Conservation (phyloP, 1,284 basidiomycete genomes). For the Austroboletus niveus region DNA sequence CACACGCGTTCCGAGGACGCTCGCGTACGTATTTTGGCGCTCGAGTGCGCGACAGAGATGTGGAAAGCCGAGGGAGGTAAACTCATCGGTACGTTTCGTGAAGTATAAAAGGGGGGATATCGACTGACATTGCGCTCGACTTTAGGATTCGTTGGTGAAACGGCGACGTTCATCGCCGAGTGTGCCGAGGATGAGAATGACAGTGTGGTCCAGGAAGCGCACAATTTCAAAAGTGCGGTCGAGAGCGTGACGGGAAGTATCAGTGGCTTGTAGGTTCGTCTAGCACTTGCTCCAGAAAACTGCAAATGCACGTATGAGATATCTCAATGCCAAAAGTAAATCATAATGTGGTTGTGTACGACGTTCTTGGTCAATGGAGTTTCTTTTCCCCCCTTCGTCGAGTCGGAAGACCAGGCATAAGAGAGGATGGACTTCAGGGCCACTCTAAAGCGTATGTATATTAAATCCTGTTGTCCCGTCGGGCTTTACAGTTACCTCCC, state of each 20-base stretch:
- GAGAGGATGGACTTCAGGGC: too few relatives aligned
- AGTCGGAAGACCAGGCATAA: too few relatives aligned
- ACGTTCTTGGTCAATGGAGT: too few relatives aligned
- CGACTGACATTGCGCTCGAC: background rate
- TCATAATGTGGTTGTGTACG: too few relatives aligned
- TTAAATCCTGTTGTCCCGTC: too few relatives aligned
- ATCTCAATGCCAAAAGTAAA: background rate
- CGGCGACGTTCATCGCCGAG: conserved; percentile 80
- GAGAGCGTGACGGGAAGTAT: conserved; percentile 70
- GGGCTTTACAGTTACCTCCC: too few relatives aligned
- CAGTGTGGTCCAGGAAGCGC: conserved; percentile 64
- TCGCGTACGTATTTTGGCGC: conserved; percentile 63
- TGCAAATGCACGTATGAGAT: background rate
- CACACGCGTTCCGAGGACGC: conserved; percentile 81
- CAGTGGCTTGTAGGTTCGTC: conserved; percentile 40
- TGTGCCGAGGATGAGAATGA: conserved; percentile 83
- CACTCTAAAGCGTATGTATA: too few relatives aligned
- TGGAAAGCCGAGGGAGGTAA: conserved; percentile 81
- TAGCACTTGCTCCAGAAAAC: background rate
- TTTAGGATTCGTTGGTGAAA: conserved; percentile 71
- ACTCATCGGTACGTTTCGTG: conserved; percentile 56
- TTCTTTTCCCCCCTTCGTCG: too few relatives aligned
- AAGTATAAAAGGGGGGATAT: background rate
- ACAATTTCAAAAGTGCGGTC: conserved; percentile 63
- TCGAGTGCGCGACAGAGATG: conserved; percentile 66